A percentile compares a stretch with the other conserved stretches of the same genome.
Conservation (phyloP, 225 moss, liverwort and hornwort species). For the Climacium dendroides region DNA sequence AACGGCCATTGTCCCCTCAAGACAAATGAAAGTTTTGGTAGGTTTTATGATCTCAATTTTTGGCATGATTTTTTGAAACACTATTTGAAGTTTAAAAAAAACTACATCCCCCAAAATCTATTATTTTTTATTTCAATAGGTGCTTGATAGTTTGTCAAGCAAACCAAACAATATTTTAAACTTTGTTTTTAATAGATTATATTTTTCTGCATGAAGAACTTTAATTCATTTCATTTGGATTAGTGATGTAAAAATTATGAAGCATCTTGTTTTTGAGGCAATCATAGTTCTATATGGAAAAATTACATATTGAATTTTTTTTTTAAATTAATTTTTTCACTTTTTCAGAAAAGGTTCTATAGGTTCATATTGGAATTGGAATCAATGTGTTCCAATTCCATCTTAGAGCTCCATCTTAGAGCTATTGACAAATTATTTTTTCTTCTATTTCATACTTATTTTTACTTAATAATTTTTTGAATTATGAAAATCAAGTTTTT, state of each 20-base stretch:
- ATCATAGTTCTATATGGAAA: background rate
- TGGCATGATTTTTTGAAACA: too few relatives aligned
- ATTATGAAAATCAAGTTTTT: too few relatives aligned
- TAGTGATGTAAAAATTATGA: background rate
- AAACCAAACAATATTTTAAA: background rate
- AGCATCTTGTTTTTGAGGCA: accelerated
- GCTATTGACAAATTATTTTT: too few relatives aligned
- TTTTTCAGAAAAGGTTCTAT: background rate
- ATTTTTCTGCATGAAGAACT: background rate
- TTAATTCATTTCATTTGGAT: background rate
- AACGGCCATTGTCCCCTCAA: accelerated
- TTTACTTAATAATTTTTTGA: too few relatives aligned
- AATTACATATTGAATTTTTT: background rate
- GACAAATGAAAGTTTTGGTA: background rate
- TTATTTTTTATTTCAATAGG: too few relatives aligned
- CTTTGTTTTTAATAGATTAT: background rate
- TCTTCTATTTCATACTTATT: background rate
- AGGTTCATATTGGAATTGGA: too few relatives aligned
- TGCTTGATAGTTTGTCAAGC: background rate
- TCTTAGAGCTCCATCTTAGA: too few relatives aligned
- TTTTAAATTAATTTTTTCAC: background rate
- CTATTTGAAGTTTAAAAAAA: too few relatives aligned
- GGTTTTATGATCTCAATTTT: background rate
- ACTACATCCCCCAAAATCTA: too few relatives aligned
- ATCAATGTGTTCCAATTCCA: background rate